Evolutionary conservation across 768 basidiomycete genomes (phyloP).

Genomic region (Cystobasidium onofrii): DNA sequence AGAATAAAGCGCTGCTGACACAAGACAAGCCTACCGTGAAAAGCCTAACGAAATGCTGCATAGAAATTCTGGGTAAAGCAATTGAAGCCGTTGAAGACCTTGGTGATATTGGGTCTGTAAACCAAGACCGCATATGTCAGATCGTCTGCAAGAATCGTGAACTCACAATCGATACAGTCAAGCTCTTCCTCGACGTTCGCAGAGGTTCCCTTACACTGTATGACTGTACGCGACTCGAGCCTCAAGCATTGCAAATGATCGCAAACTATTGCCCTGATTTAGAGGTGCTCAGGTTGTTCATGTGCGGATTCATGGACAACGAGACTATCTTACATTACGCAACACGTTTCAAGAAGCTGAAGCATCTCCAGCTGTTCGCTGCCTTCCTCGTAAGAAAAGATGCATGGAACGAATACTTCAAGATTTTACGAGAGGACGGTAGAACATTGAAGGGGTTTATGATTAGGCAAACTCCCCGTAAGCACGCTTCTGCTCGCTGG

Average conservation of each 20-base stretch:
- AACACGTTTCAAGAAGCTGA: constrained; percentile 58
- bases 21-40: constrained; percentile 59
- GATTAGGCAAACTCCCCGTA: constrained; percentile 50
- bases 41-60: constrained; percentile 68
- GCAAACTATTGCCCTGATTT: constrained; percentile 77
- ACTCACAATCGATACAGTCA: constrained; percentile 70
- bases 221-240: constrained; percentile 72
- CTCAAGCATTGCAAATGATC: constrained; percentile 62
- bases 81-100: constrained; percentile 73
- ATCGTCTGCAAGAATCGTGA: constrained; percentile 32
- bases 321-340: constrained; percentile 50
- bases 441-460: constrained; percentile 58
- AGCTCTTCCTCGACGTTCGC: constrained; percentile 69
- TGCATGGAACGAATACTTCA: constrained; percentile 69
- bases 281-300: constrained; percentile 66
- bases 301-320: constrained; percentile 73
- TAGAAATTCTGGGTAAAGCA: constrained; percentile 74
- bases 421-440: constrained; percentile 50
- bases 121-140: constrained; percentile 70
- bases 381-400: constrained; percentile 58
- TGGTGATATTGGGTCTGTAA: constrained; percentile 60
- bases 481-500: neutral
- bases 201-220: constrained; percentile 66
- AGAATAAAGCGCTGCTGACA: constrained; percentile 54
- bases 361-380: constrained; percentile 68